phyloP scores from a whole-genome alignment of 495 filamentous ascomycete genomes.

The Penicillium cataractarum region DNA sequence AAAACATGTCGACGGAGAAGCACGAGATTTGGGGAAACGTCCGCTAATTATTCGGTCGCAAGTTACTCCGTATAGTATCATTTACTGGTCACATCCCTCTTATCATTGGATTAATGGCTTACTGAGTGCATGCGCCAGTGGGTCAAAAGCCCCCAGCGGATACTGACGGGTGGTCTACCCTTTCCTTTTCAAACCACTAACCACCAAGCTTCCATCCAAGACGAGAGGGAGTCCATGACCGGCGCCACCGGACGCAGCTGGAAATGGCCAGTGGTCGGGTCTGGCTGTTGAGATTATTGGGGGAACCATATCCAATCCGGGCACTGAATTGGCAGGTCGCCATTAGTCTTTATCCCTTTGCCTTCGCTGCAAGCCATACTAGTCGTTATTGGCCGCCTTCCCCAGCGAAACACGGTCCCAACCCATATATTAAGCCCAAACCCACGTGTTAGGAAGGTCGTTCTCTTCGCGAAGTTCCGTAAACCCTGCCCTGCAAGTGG shows the following conservation, averaged over 20 bases:
- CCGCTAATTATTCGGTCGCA: constrained; percentile 3
- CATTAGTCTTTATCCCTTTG: not conserved
- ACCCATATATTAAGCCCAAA: not conserved
- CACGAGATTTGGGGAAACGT: constrained; percentile 6
- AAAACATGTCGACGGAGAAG: not conserved
- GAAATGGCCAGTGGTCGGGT: not conserved
- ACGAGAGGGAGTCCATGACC: not conserved
- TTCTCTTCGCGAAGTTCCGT: not conserved
- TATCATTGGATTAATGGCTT: not conserved
- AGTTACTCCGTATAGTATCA: not conserved
- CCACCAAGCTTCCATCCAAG: not conserved
- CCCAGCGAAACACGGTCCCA: not conserved
- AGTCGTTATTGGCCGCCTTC: not conserved
- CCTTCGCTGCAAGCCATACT: too few relatives aligned
- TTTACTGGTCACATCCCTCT: not conserved
- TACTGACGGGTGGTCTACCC: not conserved
- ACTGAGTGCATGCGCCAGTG: not conserved
- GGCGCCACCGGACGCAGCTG: not conserved
- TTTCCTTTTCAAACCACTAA: not conserved
- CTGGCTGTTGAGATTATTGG: constrained; percentile 1
- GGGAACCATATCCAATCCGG: not conserved
- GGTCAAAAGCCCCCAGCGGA: not conserved
- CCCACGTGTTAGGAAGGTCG: constrained; percentile 4
- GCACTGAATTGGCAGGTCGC: not conserved
- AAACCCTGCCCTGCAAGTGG: not conserved